phyloP scores from a whole-genome alignment of 169 alveolate genomes.

The Plasmodium gaboni region DNA sequence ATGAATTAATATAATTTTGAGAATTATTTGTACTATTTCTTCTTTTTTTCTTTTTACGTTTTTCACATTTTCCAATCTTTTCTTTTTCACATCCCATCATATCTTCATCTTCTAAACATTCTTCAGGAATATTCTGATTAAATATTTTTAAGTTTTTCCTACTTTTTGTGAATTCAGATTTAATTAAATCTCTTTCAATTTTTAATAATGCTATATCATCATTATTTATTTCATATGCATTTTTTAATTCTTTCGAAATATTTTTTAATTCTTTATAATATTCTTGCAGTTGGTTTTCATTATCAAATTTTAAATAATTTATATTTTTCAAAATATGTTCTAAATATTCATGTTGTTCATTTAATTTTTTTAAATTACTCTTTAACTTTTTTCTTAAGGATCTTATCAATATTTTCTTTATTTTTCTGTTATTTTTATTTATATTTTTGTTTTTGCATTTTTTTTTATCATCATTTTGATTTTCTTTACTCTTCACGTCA shows the following conservation, averaged over 20 bases:
- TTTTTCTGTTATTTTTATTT: constrained; percentile 17
- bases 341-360: constrained; percentile 39
- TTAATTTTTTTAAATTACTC: constrained; percentile 19
- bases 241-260: constrained; percentile 28
- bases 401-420: constrained; percentile 36
- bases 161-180: constrained; percentile 39
- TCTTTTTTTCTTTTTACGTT: constrained; percentile 43
- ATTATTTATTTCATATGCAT: constrained; percentile 44
- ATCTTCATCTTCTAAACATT: constrained; percentile 38
- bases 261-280: constrained; percentile 20
- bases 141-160: constrained; percentile 37
- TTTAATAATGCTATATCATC: constrained; percentile 73
- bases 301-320: constrained; percentile 30
- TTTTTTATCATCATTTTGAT: not conserved
- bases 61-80: constrained; percentile 19
- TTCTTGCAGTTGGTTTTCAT: constrained; percentile 1
- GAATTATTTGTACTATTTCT: constrained; percentile 17
- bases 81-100: not conserved
- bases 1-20: constrained; percentile 33
- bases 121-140: constrained; percentile 18
- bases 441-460: constrained; percentile 1
- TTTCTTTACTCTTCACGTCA: not conserved
- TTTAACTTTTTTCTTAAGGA: constrained; percentile 37
- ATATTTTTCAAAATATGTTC: constrained; percentile 13
- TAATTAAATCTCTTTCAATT: constrained; percentile 58